Evolutionary conservation across 805 yeast species (phyloP).

Genomic region (Kodamaea kakaduensis): DNA sequence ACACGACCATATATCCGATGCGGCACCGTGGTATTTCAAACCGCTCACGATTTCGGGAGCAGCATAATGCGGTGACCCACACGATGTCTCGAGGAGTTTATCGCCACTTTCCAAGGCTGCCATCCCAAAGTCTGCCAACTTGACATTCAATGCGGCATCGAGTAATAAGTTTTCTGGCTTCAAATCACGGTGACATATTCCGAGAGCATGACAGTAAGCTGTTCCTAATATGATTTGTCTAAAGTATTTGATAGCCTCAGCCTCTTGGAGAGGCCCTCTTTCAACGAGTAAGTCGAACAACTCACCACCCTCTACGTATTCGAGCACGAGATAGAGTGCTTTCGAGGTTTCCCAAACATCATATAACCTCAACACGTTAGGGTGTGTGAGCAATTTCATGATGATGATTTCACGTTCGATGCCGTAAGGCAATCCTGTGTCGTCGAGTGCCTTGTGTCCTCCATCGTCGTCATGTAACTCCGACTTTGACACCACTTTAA

Average conservation of each 20-base stretch:
- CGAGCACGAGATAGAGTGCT: slow-evolving; percentile 74
- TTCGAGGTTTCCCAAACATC: slow-evolving; percentile 98
- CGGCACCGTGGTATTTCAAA: slow-evolving; percentile 74
- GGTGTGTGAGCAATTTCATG: slow-evolving; percentile 92
- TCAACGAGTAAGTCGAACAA: slow-evolving; percentile 69
- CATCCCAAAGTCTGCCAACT: slow-evolving; percentile 87
- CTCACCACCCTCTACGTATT: slow-evolving; percentile 88
- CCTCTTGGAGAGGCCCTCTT: slow-evolving; percentile 66
- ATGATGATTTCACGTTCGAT: slow-evolving; percentile 96
- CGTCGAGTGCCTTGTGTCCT: slow-evolving; percentile 34
- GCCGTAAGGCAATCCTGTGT: slow-evolving; percentile 83
- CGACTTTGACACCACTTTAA: slow-evolving; percentile 73
- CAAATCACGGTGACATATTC: slow-evolving; percentile 76
- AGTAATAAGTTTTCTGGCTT: slow-evolving; percentile 76
- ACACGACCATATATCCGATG: slow-evolving; percentile 86
- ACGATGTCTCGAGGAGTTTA: slow-evolving; percentile 68
- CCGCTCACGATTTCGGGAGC: slow-evolving; percentile 85
- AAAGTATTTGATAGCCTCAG: slow-evolving; percentile 72
- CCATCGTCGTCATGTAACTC: slow-evolving; percentile 36
- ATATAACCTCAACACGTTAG: slow-evolving; percentile 86
- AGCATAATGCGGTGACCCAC: slow-evolving; percentile 88
- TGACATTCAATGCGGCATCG: slow-evolving; percentile 63
- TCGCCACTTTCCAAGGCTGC: slow-evolving; percentile 77
- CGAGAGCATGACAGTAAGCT: slow-evolving; percentile 75
- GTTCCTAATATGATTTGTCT: slow-evolving; percentile 76